Conservation (phyloP, 345 rosid species). For the Excoecaria cochinchinensis region DNA sequence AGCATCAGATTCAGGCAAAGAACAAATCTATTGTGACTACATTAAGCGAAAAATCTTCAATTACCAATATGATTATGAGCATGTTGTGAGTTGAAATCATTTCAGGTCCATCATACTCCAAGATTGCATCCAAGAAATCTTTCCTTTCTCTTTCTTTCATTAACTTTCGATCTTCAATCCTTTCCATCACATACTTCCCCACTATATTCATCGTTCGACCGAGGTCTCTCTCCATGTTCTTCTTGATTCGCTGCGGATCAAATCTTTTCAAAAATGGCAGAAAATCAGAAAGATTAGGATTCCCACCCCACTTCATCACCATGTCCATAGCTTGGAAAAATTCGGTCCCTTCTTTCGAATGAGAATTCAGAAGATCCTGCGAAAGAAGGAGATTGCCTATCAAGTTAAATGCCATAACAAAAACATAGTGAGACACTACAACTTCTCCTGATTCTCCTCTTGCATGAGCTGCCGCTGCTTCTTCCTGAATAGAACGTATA, state of each 20-base stretch:
- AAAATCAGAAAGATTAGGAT: slow-evolving; percentile 25
- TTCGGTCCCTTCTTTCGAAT: slow-evolving; percentile 10
- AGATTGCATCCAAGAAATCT: slow-evolving; percentile 25
- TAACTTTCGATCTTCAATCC: not conserved
- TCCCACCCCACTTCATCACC: slow-evolving; percentile 6
- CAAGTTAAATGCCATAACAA: slow-evolving; percentile 20
- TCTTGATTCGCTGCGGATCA: slow-evolving; percentile 34
- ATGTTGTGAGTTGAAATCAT: slow-evolving; percentile 5
- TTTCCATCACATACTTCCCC: slow-evolving; percentile 18
- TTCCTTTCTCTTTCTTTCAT: not conserved
- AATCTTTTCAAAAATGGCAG: slow-evolving; percentile 13
- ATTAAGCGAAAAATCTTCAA: not conserved
- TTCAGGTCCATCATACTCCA: slow-evolving; percentile 13
- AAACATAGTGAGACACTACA: not conserved
- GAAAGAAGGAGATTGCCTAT: slow-evolving; percentile 22
- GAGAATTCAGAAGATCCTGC: slow-evolving; percentile 10
- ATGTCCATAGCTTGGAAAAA: slow-evolving; percentile 17
- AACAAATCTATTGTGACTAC: too few species aligned
- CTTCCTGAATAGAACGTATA: not conserved
- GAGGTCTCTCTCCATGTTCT: slow-evolving; percentile 16
- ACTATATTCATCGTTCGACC: slow-evolving; percentile 17
- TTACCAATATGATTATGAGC: slow-evolving; percentile 18
- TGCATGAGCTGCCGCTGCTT: not conserved
- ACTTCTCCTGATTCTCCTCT: slow-evolving; percentile 19
- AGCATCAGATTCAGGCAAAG: too few species aligned